Base-by-base conservation (phyloP, 129 eudicot species). In the Glebionis coronaria region DNA sequence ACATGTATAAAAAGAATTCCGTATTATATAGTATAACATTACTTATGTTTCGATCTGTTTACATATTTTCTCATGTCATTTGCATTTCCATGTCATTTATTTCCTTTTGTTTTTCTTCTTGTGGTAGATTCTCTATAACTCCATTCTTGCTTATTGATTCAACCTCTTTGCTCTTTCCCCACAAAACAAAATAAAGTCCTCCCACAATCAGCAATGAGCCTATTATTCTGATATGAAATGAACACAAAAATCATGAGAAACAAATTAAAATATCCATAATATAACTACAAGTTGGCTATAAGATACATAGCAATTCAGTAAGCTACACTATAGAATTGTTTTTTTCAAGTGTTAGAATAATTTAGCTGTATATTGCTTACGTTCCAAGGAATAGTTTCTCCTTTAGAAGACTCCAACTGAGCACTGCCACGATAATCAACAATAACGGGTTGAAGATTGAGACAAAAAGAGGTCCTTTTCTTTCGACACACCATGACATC, bases 401-500 rank as follows among this genome's bases (percentile, higher is more conserved):
- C 14, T 76, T 78, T 16, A 84, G 84, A 53, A 93, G 61, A 23
- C 68, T 82, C 96, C 96, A 93, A 47, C 98, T 93, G 49, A 88
- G 81, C 31, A 78, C 31, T 3, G 98, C 95, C 25, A 86, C 95
- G 44, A 88, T 72, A 6, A 93, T 82, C 55, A 93, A 75, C 69
- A 80, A 68, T 76, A 82, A 76, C 2, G 97, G 98, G 79, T 81
- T 88, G 69, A 93, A 93, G 23, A 88, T 90, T 4, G 98, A 88
- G 18, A 84, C 97, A 68, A 84, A 93, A 0, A n/a, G n/a, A n/a
- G n/a, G n/a, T n/a, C n/a, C n/a, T n/a, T n/a, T n/a, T n/a, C n/a
- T n/a, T n/a, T n/a, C 75, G 35, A 93, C 79, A 18, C 95, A 84
- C 98, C 98, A 93, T 45, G 96, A 73, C 79, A 86, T 86, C 13